Evolutionary conservation across 768 basidiomycete species (phyloP).

Genomic region (Hysterangium stoloniferum): DNA sequence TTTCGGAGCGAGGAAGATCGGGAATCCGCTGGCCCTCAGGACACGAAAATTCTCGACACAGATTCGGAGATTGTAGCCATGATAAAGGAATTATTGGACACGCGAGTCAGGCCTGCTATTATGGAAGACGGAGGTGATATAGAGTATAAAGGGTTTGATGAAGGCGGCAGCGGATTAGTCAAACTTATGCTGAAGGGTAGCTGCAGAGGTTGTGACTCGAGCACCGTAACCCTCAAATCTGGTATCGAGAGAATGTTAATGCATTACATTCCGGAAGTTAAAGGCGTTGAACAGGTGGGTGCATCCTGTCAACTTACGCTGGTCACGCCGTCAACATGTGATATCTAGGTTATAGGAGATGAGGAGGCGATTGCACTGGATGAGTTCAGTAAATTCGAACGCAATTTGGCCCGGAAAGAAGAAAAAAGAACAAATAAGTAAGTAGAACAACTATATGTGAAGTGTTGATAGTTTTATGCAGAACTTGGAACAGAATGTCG

Average conservation of each 20-base stretch:
- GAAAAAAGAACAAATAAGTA: slow-evolving; percentile 38
- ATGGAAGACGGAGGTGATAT: slow-evolving; percentile 99
- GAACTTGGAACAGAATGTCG: slow-evolving; percentile 54
- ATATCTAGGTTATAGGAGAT: slow-evolving; percentile 73
- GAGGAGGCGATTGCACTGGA: slow-evolving; percentile 82
- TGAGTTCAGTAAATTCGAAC: slow-evolving; percentile 86
- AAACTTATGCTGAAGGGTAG: slow-evolving; percentile 92
- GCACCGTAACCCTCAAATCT: slow-evolving; percentile 89
- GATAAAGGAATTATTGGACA: slow-evolving; percentile 97
- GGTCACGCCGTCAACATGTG: not conserved
- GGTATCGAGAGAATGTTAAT: slow-evolving; percentile 98
- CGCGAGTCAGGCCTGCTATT: slow-evolving; percentile 90
- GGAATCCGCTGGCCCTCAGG: slow-evolving; percentile 82
- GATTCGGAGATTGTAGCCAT: slow-evolving; percentile 97
- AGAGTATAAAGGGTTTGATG: slow-evolving; percentile 87
- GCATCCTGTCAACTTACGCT: not conserved
- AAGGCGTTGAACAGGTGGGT: slow-evolving; percentile 76
- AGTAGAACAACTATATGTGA: slow-evolving; percentile 24
- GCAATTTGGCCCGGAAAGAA: slow-evolving; percentile 44
- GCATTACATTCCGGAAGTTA: slow-evolving; percentile 97
- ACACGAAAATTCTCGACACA: slow-evolving; percentile 87
- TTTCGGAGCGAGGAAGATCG: slow-evolving; percentile 79
- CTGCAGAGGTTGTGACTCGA: slow-evolving; percentile 91
- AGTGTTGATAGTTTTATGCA: slow-evolving; percentile 4
- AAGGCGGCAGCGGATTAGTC: slow-evolving; percentile 62